Base-by-base conservation (phyloP, 2,329 filamentous ascomycete species). In the Aquanectria penicillioides region DNA sequence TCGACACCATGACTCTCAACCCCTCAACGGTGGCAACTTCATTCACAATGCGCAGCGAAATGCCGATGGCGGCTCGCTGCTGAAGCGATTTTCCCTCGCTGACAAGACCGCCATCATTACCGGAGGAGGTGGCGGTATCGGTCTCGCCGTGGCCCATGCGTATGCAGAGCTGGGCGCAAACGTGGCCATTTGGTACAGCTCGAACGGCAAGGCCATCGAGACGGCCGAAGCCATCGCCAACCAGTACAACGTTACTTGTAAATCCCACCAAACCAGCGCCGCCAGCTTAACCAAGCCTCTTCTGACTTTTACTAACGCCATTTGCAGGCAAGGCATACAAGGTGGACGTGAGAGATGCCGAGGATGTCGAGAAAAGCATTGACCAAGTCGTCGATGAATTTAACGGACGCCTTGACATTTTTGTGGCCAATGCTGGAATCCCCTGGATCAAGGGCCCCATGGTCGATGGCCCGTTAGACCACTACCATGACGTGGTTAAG, bases 361-460 rank as follows among this genome's bases (percentile, higher is more conserved):
- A 82, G n/a, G 75, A 78, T 2, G 81, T 86, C 6, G 74, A 81
- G 43, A 70, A 74, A 7, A 78, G 81, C 3, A 77, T 88, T 26
- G 73, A 83, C 59, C 72, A 76, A 25, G 80, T 83, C 59, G 76
- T 87, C 36, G 73, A 80, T 55, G 89, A 92, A 10, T 89, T 93
- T 74, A 87, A 89, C 69, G 87, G 87, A 59, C 85, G 89, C 5
- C 83, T 93, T 13, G 90, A 93, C 68, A 83, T 92, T 64, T 92
- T 93, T 68, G 85, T 93, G 44, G 90, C 90, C 63, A 93, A 94
- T 69, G 87, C 88, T 10, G 90, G 89, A 37, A 86, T 92, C 44
- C 83, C 88, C 2, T 93, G 89, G 89, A 88, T 83, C 2, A 80
- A 91, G 61, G 89, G 88, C 0, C 74, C 87, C 6, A 85, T 89